Evolutionary conservation across 352 stramenopile genomes (phyloP), one percentile per base, ranked within the genome.

Genomic region (Globisporangium uncinulatum): DNA sequence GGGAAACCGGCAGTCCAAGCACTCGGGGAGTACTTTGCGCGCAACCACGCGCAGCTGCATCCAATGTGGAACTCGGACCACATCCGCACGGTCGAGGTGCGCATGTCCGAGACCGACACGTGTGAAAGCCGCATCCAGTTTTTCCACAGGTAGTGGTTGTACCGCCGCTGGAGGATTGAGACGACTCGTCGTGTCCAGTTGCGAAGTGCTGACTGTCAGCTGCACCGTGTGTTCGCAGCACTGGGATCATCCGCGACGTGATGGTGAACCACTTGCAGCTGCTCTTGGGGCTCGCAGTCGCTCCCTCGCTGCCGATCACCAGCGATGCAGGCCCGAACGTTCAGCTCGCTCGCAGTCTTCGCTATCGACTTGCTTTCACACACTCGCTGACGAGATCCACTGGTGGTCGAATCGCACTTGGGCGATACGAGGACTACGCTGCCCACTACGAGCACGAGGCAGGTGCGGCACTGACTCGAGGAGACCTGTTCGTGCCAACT

Each of bases 231-330:
- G 24, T 17, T 39, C 10, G 5, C 41, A 88, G 75, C 24, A 69
- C 70, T 31, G 85, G 85, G 3, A 89, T 95, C 32, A 71, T 95
- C 29, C 79, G 85, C 9, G 83, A 95, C 41, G 76, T 92, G 5
- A 89, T 94, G 70, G 74, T 77, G 20, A 95, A 94, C 57, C 85
- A 95, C 34, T 62, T 95, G 31, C 83, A 89, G 14, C 59, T 92
- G 13, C 56, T 94, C 17, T 59, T 90, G 0, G 65, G 63, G 1
- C 46, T 72, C 43, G 51, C 74, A 14, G 66, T 77, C 3, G 20
- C 65, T 1, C 69, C 74, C 24, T 76, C 71, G 1, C 70, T 83
- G 10, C 24, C 64, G 19, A 14, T 10, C 21, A 6, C 43, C 19
- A n/a, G 3, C 9, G 32, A 31, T 20, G 13, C 13, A 7, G 57